Base-by-base conservation (phyloP, 2,329 filamentous ascomycete species). In the Aspergillus thermomutatus region DNA sequence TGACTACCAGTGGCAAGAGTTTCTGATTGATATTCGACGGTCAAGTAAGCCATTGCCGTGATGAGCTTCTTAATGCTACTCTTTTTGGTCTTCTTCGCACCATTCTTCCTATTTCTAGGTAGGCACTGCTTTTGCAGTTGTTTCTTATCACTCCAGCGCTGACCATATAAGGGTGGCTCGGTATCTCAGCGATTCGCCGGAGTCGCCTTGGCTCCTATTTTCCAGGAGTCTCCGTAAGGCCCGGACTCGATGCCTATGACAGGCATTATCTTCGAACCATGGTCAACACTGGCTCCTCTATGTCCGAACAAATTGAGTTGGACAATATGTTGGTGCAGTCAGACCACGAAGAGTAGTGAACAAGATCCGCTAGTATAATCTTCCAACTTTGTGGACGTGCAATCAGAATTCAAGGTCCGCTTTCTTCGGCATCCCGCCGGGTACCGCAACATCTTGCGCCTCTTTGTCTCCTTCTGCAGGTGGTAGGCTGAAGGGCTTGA, bases 401-500 rank as follows among this genome's bases (percentile, higher is more conserved):
- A 34, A 26, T 4, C 23, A 91, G 67, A 95, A 95, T 52, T 94
- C 90, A 50, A 95, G 82, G 62, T 89, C 86, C 55, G 81, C 80
- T 65, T 90, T 91, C 52, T 80, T 82, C 2, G 82, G 80, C 62
- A 82, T 82, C 60, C 73, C 75, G 50, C 69, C 69, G 59, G 69
- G 60, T 45, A 66, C 72, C 56, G 75, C 74, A 11, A 75, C 78
- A 57, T 81, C 79, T 68, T 86, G 84, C 14, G 81, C 84, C 65
- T 85, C 84, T 46, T 77, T 83, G 62, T 92, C 91, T 1, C 89
- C 91, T 54, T 92, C 90, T 43, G 93, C 80, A 0, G 94, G 94
- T 26, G 94, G 94, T 46, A 99, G 79, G 70, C 89, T 94, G 74
- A 92, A 97, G 0, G 92, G 91, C 66, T 88, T 90, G 61, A 99